Percentiles rank a stretch among this genome's conserved stretches.
Conservation (phyloP, 352 stramenopile genomes). For the Phytophthora sp. region DNA sequence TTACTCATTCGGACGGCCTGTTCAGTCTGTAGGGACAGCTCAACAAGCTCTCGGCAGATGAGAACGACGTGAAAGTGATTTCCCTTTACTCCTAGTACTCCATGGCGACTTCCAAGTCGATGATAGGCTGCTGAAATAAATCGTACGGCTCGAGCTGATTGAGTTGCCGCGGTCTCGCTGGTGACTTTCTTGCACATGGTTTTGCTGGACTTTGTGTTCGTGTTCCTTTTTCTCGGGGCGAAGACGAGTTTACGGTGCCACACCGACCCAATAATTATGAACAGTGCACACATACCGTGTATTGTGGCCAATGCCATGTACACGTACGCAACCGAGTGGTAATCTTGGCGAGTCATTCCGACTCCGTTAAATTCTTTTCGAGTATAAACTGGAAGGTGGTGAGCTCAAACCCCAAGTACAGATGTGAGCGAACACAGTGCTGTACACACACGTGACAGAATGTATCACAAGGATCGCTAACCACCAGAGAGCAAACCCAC, state of each 20-base stretch:
- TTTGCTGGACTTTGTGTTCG: too few relatives aligned
- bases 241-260: background rate
- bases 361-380: constrained; percentile 21
- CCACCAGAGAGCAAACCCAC: constrained; percentile 32
- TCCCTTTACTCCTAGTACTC: constrained; percentile 28
- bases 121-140: constrained; percentile 5
- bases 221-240: too few relatives aligned
- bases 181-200: too few relatives aligned
- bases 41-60: constrained; percentile 26
- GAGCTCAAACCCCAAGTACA: constrained; percentile 28
- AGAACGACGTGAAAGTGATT: constrained; percentile 31
- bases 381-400: constrained; percentile 20
- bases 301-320: background rate
- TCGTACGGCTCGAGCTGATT: too few relatives aligned
- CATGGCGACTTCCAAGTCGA: background rate
- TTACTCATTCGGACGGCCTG: constrained; percentile 37
- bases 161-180: too few relatives aligned
- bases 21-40: constrained; percentile 28
- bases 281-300: background rate
- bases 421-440: constrained; percentile 15
- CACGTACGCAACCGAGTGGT: background rate
- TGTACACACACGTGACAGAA: constrained; percentile 22
- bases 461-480: constrained; percentile 17
- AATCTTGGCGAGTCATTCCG: background rate
- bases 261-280: background rate